These are phyloP conservation scores for Clarireedia monteithiana DNA, from an alignment of 2,329 filamentous ascomycete genomes.

Conservation along the genomic window DNA sequence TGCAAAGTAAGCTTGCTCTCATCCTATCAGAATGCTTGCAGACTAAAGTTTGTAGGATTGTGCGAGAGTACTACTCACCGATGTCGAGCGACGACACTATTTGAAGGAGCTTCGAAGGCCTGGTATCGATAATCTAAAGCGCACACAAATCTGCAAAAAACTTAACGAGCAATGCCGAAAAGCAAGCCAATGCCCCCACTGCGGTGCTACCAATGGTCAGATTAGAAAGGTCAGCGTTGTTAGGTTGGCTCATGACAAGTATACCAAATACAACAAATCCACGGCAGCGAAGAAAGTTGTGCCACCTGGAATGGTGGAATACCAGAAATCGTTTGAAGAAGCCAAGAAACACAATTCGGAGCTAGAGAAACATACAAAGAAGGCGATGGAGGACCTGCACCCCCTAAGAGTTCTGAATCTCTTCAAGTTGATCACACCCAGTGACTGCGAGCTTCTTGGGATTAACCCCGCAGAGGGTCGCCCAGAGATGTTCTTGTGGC, in stretches of 20 bases:
- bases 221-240: conserved; percentile 89
- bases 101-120: conserved; percentile 75
- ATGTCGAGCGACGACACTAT: conserved; percentile 68
- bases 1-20: conserved; percentile 57
- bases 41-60: conserved; percentile 50
- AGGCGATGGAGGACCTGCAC: conserved; percentile 91
- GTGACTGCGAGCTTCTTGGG: conserved; percentile 85
- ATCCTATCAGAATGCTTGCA: conserved; percentile 4
- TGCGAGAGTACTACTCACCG: conserved; percentile 72
- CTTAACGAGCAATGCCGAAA: conserved; percentile 89
- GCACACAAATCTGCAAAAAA: conserved; percentile 76
- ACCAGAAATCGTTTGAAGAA: conserved; percentile 76
- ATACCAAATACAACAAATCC: conserved; percentile 78
- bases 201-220: conserved; percentile 75
- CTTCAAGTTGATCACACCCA: conserved; percentile 77
- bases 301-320: conserved; percentile 73
- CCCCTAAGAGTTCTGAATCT: conserved; percentile 82
- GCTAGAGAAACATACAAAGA: conserved; percentile 82
- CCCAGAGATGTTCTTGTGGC: conserved; percentile 97
- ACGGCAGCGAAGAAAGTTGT: conserved; percentile 77
- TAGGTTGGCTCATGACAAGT: conserved; percentile 93
- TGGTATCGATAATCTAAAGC: conserved; percentile 77
- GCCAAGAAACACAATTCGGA: conserved; percentile 74
- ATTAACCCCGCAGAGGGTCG: conserved; percentile 79
- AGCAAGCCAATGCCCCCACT: conserved; percentile 72